A percentile compares a stretch with the other conserved stretches of the same genome.
Evolutionary conservation across 2,329 filamentous ascomycete species (phyloP).

Genomic region (Stenocarpella maydis): DNA sequence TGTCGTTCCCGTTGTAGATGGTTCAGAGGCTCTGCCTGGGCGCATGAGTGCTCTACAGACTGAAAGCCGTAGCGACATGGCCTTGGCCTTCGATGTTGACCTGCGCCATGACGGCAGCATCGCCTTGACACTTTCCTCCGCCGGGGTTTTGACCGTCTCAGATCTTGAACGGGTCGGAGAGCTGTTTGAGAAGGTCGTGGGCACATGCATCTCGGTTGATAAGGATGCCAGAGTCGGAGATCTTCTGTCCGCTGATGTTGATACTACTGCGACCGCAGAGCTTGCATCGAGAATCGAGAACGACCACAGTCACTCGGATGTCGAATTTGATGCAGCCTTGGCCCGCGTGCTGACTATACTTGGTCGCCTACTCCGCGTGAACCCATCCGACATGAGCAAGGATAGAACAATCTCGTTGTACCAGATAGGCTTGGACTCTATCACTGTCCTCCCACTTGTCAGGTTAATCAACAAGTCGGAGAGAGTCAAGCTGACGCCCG

Average conservation of each 20-base stretch:
- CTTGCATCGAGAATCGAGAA: neutral
- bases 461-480: conserved; percentile 33
- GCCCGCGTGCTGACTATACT: conserved; percentile 13
- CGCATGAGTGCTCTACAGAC: conserved; percentile 34
- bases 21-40: neutral
- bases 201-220: neutral
- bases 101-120: conserved; percentile 37
- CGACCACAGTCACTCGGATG: neutral
- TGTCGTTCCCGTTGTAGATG: conserved; percentile 19
- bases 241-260: conserved; percentile 1
- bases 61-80: conserved; percentile 36
- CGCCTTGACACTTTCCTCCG: conserved; percentile 34
- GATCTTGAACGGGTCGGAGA: conserved; percentile 24
- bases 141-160: conserved; percentile 20
- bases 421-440: conserved; percentile 39
- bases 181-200: conserved; percentile 36
- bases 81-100: conserved; percentile 39
- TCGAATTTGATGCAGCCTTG: conserved; percentile 28
- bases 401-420: conserved; percentile 36
- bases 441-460: conserved; percentile 39
- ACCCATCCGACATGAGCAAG: conserved; percentile 28
- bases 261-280: neutral
- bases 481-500: conserved; percentile 35
- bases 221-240: conserved; percentile 2
- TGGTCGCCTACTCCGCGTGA: conserved; percentile 32